A percentile compares a stretch with the other conserved stretches of the same genome.
Evolutionary conservation across 129 eudicot species (phyloP).

Genomic region (Flaveria brownii): DNA sequence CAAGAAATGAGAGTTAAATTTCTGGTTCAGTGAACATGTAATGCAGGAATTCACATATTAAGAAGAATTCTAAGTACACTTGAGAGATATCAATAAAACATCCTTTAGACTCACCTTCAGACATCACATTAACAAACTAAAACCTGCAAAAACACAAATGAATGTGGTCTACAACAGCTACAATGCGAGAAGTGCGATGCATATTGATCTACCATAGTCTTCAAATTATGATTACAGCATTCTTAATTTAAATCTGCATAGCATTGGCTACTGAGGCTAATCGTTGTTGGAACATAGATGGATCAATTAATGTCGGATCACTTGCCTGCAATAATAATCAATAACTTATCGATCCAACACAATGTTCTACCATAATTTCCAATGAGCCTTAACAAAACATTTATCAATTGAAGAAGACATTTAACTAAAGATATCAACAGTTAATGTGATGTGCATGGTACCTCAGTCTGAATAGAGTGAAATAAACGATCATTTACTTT

Average conservation of each 20-base stretch:
- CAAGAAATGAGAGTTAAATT: not conserved
- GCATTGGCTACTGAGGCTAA: constrained; percentile 21
- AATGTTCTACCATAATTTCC: not conserved
- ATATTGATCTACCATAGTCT: too few relatives aligned
- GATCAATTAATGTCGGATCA: constrained; percentile 27
- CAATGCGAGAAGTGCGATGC: too few relatives aligned
- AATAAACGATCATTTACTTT: constrained; percentile 35
- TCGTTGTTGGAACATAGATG: constrained; percentile 42
- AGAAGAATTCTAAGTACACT: constrained; percentile 1
- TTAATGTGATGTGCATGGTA: constrained; percentile 1
- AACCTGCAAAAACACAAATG: constrained; percentile 7
- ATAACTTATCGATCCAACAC: not conserved
- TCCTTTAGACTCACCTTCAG: not conserved
- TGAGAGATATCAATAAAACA: not conserved
- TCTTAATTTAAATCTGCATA: constrained; percentile 11
- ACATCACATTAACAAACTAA: constrained; percentile 5
- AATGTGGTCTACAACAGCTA: not conserved
- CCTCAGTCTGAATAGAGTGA: constrained; percentile 39
- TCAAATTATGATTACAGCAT: not conserved
- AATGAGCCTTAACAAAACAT: not conserved
- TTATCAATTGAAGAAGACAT: not conserved
- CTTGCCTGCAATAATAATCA: constrained; percentile 40
- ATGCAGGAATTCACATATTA: constrained; percentile 3
- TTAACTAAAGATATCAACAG: not conserved
- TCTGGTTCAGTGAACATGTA: not conserved